Conservation (phyloP, 148 eudicot species). For the Nepenthes mirabilis region DNA sequence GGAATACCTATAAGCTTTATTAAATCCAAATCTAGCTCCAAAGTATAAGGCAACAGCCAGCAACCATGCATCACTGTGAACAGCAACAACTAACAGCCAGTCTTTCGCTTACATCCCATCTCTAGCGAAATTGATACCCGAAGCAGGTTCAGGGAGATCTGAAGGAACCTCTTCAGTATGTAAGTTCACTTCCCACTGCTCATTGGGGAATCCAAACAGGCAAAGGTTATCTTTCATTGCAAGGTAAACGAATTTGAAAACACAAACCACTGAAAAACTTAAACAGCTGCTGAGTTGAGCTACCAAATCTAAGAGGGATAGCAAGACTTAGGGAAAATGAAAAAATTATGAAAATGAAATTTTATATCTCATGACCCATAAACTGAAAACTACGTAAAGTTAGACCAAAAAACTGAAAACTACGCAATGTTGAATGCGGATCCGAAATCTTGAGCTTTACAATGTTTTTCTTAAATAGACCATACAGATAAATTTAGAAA, state of each 20-base stretch:
- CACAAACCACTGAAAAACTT: not conserved
- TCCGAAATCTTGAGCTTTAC: too few species aligned
- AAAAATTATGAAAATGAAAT: too few species aligned
- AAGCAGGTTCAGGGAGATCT: slow-evolving; percentile 26
- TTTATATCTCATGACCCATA: too few species aligned
- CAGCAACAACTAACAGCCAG: slow-evolving; percentile 27
- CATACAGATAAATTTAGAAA: too few species aligned
- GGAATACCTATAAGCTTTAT: slow-evolving; percentile 20
- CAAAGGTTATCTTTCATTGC: slow-evolving; percentile 1
- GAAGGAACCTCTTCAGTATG: slow-evolving; percentile 31
- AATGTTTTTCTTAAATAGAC: too few species aligned
- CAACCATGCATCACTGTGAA: slow-evolving; percentile 27
- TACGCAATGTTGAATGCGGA: too few species aligned
- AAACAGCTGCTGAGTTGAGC: too few species aligned
- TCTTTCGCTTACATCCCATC: slow-evolving; percentile 25
- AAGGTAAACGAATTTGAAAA: not conserved
- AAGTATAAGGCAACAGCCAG: slow-evolving; percentile 26
- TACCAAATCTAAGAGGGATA: too few species aligned
- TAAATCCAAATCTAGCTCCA: slow-evolving; percentile 28
- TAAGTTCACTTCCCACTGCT: slow-evolving; percentile 16
- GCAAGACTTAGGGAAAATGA: too few species aligned
- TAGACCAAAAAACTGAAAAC: too few species aligned
- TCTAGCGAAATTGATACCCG: slow-evolving; percentile 25
- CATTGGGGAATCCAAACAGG: slow-evolving; percentile 1
- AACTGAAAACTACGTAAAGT: too few species aligned